Evolutionary conservation across 208 protist species (phyloP).

Genomic region (Trypanosoma rangeli): DNA sequence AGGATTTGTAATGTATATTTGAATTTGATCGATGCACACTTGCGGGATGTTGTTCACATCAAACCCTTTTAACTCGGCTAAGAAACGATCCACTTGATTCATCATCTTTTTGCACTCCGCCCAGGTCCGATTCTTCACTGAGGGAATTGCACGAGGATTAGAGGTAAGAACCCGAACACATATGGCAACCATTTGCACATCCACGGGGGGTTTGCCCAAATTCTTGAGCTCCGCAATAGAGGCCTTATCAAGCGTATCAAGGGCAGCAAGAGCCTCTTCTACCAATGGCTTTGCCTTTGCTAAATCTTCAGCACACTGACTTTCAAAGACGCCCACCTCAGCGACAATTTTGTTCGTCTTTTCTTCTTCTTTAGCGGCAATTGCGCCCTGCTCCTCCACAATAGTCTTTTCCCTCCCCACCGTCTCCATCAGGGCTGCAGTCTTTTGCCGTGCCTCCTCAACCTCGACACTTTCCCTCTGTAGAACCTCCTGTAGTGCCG

Average conservation of each 20-base stretch:
- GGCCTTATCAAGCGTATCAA: constrained; percentile 98
- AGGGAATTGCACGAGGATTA: constrained; percentile 88
- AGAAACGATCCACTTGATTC: constrained; percentile 94
- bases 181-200: constrained; percentile 95
- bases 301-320: constrained; percentile 86
- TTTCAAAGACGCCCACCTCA: constrained; percentile 90
- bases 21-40: constrained; percentile 93
- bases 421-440: constrained; percentile 93
- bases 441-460: constrained; percentile 94
- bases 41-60: constrained; percentile 97
- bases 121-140: constrained; percentile 93
- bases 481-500: constrained; percentile 89
- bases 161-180: constrained; percentile 95
- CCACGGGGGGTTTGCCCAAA: constrained; percentile 94
- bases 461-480: constrained; percentile 93
- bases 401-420: constrained; percentile 95
- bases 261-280: constrained; percentile 93
- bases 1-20: constrained; percentile 92
- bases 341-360: constrained; percentile 96
- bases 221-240: constrained; percentile 97
- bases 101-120: constrained; percentile 97
- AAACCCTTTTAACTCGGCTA: constrained; percentile 92
- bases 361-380: constrained; percentile 94
- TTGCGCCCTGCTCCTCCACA: constrained; percentile 94
- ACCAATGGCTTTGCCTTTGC: constrained; percentile 94